Base-by-base conservation (phyloP, 352 stramenopile genomes). In the Globisporangium heterothallicum region DNA sequence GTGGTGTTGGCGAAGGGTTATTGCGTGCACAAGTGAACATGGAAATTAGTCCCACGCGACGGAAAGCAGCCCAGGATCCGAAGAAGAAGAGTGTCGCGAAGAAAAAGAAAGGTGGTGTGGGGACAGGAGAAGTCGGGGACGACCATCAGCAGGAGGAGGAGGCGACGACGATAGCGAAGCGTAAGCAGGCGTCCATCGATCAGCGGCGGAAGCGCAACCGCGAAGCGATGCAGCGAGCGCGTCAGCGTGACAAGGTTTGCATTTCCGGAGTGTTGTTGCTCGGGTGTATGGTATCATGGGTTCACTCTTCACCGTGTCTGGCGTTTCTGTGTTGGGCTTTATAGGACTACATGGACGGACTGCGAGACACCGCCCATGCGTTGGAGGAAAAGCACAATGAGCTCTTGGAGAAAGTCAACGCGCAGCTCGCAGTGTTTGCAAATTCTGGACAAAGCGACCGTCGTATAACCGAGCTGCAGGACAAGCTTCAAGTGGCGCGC, bases 221-320 rank as follows among this genome's bases (percentile, higher is more conserved):
- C 30, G 74, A 84, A 66, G 63, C 74, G 36, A 84, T 82, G 74
- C 74, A 82, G 55, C 74, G 73, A 21, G 61, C 73, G 4, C 64
- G 73, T 0, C 68, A 78, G 60, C 63, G 70, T n/a, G 65, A 74
- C 47, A 76, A 70, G 40, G 50, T 64, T n/a, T 2, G 57, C 22
- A 4, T 12, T 14, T 26, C 6, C 29, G 14, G n/a, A n/a, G n/a
- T n/a, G n/a, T n/a, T n/a, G n/a, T n/a, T n/a, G n/a, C n/a, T n/a
- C n/a, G n/a, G n/a, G n/a, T n/a, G n/a, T n/a, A n/a, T n/a, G n/a
- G n/a, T n/a, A n/a, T n/a, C n/a, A n/a, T n/a, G n/a, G n/a, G n/a
- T n/a, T n/a, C n/a, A n/a, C n/a, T n/a, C n/a, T n/a, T n/a, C n/a
- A n/a, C n/a, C n/a, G n/a, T n/a, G n/a, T n/a, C n/a, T n/a, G n/a